Conservation (phyloP, 169 alveolate genomes). For the Nephromyces sp. region DNA sequence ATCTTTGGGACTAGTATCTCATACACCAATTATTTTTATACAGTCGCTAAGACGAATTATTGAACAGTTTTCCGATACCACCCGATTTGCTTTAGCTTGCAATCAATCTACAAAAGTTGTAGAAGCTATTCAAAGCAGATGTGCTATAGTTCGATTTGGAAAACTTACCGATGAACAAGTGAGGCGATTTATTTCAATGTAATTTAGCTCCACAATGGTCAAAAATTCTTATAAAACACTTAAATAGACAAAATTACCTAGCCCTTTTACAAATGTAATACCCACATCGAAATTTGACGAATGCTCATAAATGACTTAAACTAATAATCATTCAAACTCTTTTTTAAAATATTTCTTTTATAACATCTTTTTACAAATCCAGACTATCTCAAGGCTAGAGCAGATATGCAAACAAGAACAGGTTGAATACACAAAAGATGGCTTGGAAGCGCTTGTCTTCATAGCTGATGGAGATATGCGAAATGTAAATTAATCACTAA, state of each 20-base stretch:
- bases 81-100: slow-evolving; percentile 98
- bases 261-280: no score
- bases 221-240: no score
- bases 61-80: slow-evolving; percentile 91
- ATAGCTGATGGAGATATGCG: slow-evolving; percentile 91
- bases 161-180: slow-evolving; percentile 85
- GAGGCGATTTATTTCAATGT: no score
- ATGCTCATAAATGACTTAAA: no score
- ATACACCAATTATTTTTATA: background rate
- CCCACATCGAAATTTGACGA: no score
- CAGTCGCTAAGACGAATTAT: slow-evolving; percentile 91
- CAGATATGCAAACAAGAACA: slow-evolving; percentile 62
- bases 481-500: slow-evolving; percentile 32
- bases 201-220: no score
- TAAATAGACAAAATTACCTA: no score
- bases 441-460: slow-evolving; percentile 88
- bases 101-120: slow-evolving; percentile 93
- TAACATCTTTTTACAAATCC: background rate
- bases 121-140: slow-evolving; percentile 97
- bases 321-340: no score
- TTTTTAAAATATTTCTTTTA: background rate
- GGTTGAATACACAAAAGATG: slow-evolving; percentile 54
- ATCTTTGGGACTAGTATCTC: no score
- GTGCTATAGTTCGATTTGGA: slow-evolving; percentile 93
- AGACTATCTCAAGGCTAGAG: slow-evolving; percentile 69